phyloP scores from a whole-genome alignment of 225 moss, liverwort and hornwort species.

The Sphagnum tenellum region DNA sequence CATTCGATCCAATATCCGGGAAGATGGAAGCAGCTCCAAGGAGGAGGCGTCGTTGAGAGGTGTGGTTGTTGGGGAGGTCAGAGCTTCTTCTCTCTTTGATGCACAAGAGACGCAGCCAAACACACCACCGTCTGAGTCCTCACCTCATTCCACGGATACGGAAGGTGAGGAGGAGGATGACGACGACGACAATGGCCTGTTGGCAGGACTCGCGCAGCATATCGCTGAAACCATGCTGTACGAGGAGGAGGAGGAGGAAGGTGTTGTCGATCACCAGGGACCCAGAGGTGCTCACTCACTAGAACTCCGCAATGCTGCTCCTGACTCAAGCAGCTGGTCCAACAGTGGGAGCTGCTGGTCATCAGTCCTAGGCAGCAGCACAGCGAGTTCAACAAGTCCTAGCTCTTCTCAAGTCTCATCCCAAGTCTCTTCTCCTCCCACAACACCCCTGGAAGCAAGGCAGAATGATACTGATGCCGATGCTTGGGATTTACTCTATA shows the following conservation, averaged over 20 bases:
- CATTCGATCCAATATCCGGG: slow-evolving; percentile 39
- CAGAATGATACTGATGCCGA: slow-evolving; percentile 13
- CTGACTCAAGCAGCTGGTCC: too few species aligned
- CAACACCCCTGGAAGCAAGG: slow-evolving; percentile 40
- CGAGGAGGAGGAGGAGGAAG: slow-evolving; percentile 24
- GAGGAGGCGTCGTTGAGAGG: not conserved
- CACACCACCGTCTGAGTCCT: slow-evolving; percentile 8
- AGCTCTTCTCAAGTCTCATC: slow-evolving; percentile 59
- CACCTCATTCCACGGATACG: slow-evolving; percentile 57
- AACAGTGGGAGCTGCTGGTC: too few species aligned
- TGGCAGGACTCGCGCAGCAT: slow-evolving; percentile 70
- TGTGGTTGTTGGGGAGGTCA: not conserved
- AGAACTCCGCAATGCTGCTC: not conserved
- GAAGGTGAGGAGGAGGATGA: slow-evolving; percentile 79
- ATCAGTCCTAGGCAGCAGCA: not conserved
- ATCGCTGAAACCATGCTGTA: slow-evolving; percentile 73
- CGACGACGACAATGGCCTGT: slow-evolving; percentile 18
- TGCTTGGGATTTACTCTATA: slow-evolving; percentile 74
- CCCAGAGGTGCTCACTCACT: not conserved
- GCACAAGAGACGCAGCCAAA: not conserved
- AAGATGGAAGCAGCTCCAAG: not conserved
- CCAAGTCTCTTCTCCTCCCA: slow-evolving; percentile 67
- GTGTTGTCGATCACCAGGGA: not conserved
- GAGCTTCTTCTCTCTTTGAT: not conserved
- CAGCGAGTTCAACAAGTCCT: slow-evolving; percentile 24